Percentiles rank a stretch among this genome's conserved stretches.
Conservation (phyloP, 176 grass and related monocot species). For the Rhynchospora pubera region DNA sequence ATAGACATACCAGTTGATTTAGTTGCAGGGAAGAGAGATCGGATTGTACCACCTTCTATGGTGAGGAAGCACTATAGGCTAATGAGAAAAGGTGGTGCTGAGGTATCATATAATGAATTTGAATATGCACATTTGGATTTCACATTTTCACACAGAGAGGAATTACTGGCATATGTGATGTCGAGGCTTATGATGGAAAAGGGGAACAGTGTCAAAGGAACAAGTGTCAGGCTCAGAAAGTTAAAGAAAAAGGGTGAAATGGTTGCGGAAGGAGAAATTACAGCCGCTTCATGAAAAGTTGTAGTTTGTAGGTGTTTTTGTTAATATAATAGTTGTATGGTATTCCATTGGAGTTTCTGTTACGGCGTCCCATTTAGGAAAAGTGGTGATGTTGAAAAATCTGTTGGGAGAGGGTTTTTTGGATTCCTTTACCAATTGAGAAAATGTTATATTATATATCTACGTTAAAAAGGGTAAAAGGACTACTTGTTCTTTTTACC, state of each 20-base stretch:
- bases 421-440: conserved; percentile 11
- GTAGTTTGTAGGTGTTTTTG: conserved; percentile 5
- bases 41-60: conserved; percentile 84
- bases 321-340: conserved; percentile 11
- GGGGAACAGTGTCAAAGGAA: conserved; percentile 30
- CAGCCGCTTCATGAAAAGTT: background rate
- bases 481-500: background rate
- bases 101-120: conserved; percentile 91
- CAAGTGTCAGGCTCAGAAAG: conserved; percentile 39
- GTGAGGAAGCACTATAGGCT: conserved; percentile 84
- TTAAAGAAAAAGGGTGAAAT: conserved; percentile 25
- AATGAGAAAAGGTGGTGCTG: conserved; percentile 58
- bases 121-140: conserved; percentile 98
- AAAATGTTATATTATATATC: background rate
- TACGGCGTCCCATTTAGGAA: background rate
- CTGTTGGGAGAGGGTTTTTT: conserved; percentile 18
- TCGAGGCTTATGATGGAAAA: conserved; percentile 41
- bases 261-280: conserved; percentile 4
- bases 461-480: background rate
- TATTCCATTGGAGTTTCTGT: background rate
- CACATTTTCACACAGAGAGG: conserved; percentile 88
- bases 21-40: conserved; percentile 69
- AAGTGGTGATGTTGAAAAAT: conserved; percentile 8
- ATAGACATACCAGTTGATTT: conserved; percentile 83
- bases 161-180: conserved; percentile 92